phyloP scores from a whole-genome alignment of 31 red algal genomes.

The Asparagopsis taxiformis region DNA sequence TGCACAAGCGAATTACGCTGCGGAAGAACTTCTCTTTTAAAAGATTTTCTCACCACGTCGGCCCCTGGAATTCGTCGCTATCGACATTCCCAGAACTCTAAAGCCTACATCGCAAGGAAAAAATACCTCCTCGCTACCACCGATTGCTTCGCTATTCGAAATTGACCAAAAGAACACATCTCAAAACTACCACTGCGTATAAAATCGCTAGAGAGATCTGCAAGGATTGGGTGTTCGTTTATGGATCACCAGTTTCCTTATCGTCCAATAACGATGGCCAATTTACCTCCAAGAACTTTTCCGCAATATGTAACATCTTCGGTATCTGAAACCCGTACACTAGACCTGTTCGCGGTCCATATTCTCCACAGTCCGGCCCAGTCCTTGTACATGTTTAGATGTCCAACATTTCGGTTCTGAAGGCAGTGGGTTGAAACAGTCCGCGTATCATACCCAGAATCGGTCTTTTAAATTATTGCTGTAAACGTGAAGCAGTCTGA shows the following conservation, averaged over 20 bases:
- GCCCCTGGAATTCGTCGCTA: constrained; percentile 15
- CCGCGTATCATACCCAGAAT: no score
- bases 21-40: constrained; percentile 2
- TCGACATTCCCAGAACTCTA: constrained; percentile 29
- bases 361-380: no score
- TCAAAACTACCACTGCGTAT: background rate
- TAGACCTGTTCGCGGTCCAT: background rate
- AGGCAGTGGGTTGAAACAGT: no score
- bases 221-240: constrained; percentile 11
- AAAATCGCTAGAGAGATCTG: constrained; percentile 1
- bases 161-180: background rate
- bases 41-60: constrained; percentile 20
- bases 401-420: no score
- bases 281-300: constrained; percentile 1
- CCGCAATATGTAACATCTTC: background rate
- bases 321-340: background rate
- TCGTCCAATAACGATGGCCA: background rate
- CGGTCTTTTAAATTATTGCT: no score
- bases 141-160: constrained; percentile 10
- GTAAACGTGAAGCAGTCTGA: no score
- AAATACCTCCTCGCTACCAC: constrained; percentile 12
- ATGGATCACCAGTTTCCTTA: background rate
- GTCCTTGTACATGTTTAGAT: no score
- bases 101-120: background rate
- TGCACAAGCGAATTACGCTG: background rate